Base-by-base conservation (phyloP, 2,329 filamentous ascomycete species). In the Aspergillus glaucus region DNA sequence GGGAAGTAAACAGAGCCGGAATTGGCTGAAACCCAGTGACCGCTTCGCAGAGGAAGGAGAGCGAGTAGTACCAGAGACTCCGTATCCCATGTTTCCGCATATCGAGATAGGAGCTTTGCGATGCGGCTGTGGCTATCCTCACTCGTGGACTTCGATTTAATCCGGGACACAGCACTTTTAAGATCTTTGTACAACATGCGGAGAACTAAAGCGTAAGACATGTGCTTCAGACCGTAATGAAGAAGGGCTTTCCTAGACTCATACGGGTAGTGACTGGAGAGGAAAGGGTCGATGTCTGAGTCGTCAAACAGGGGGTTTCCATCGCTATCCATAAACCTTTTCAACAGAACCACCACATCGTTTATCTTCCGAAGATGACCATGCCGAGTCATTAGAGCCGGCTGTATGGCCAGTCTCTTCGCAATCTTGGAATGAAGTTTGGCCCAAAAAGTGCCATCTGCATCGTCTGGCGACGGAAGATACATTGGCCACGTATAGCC, bases 401-500 rank as follows among this genome's bases (percentile, higher is more conserved):
- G 17, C 2, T 42, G 43, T 10, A 7, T 43, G 15, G 15, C 15
- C 15, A 15, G 15, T 15, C 15, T 17, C 2, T 17, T 39, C 14
- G 5, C 47, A 48, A n/a, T 9, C 15, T 6, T 1, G 9, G 3
- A 3, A 43, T 8, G 14, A 55, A 22, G 14, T 4, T 17, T 6
- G 30, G 12, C 52, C 52, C 52, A 15, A 55, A 48, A 4, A 15
- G 12, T 28, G 45, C 46, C 26, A 34, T 28, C 2, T 15, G 36
- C 28, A 36, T 15, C 2, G 44, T 42, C 21, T 46, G 21, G 26
- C 10, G 19, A 15, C 19, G 75, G 75, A 1, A 78, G 59, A 50
- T 70, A 78, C 43, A 62, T 58, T 66, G 73, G 70, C 76, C 75
- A 78, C 3, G 62, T 53, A 48, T 71, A 77, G 39, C 61, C 63